These are phyloP conservation scores for Cyberlindnera nakhonratchasimensis DNA, from an alignment of 805 yeast genomes.

Conservation along the genomic window DNA sequence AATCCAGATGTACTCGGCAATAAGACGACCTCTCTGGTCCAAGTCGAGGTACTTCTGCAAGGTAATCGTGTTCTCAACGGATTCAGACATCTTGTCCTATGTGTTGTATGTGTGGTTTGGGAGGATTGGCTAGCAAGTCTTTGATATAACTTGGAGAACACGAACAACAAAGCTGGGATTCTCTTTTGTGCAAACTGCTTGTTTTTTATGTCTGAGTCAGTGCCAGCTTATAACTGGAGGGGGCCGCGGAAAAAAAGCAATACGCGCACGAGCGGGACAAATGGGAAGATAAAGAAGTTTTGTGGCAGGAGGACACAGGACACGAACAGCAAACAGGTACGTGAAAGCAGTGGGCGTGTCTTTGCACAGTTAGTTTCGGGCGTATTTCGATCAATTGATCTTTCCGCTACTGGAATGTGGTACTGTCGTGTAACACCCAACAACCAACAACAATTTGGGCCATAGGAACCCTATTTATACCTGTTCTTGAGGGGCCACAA, in stretches of 20 bases:
- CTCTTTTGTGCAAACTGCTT: slow-evolving; percentile 12
- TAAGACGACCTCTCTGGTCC: slow-evolving; percentile 78
- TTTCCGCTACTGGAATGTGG: no score
- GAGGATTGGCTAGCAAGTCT: neutral
- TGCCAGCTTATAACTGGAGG: no score
- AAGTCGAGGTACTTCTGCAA: slow-evolving; percentile 79
- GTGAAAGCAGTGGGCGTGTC: neutral
- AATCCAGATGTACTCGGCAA: slow-evolving; percentile 98
- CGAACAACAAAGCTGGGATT: neutral
- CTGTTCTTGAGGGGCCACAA: neutral
- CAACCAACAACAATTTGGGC: no score
- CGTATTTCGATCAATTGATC: no score
- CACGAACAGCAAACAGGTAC: neutral
- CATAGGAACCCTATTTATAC: neutral
- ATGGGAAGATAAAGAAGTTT: slow-evolving; percentile 1
- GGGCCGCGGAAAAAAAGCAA: slow-evolving; percentile 3
- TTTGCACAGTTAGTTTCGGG: neutral
- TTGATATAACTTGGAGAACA: neutral
- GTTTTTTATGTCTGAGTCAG: slow-evolving; percentile 14
- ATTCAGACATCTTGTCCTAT: slow-evolving; percentile 35
- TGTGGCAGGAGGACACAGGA: slow-evolving; percentile 2
- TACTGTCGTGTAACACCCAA: no score
- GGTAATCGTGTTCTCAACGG: slow-evolving; percentile 68
- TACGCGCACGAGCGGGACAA: slow-evolving; percentile 8
- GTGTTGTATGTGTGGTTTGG: slow-evolving; percentile 1